Evolutionary conservation across 129 eudicot species (phyloP).

Genomic region (Scalesia atractyloides): DNA sequence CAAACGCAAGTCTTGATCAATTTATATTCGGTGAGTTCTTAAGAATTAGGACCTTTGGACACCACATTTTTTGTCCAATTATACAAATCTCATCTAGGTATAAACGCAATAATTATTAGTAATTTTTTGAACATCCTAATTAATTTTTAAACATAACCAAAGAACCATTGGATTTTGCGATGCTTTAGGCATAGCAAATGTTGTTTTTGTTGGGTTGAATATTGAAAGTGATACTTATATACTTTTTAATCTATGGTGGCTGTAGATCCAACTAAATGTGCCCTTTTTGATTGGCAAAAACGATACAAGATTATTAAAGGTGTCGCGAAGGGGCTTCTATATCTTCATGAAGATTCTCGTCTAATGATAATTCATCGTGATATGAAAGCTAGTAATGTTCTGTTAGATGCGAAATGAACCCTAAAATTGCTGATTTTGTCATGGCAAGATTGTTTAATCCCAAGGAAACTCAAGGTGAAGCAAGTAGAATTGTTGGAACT

Average conservation of each 20-base stretch:
- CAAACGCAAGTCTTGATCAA: slow-evolving; percentile 7
- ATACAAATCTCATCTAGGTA: neutral
- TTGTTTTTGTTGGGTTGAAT: neutral
- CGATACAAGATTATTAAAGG: slow-evolving; percentile 14
- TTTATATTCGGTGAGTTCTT: neutral
- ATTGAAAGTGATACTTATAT: neutral
- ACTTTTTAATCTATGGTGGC: neutral
- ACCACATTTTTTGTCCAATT: neutral
- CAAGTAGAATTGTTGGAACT: slow-evolving; percentile 24
- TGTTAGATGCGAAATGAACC: slow-evolving; percentile 21
- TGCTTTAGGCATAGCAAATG: neutral
- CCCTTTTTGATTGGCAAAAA: slow-evolving; percentile 4
- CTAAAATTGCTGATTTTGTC: slow-evolving; percentile 22
- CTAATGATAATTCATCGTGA: slow-evolving; percentile 19
- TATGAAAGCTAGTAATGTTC: slow-evolving; percentile 18
- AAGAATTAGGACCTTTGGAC: neutral
- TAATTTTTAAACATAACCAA: neutral
- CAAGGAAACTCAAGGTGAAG: slow-evolving; percentile 16
- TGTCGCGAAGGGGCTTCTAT: slow-evolving; percentile 11
- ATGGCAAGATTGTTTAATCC: slow-evolving; percentile 15
- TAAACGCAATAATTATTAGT: neutral
- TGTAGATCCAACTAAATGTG: slow-evolving; percentile 4
- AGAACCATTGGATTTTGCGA: neutral
- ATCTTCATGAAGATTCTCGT: slow-evolving; percentile 21
- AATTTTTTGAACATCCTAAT: neutral